phyloP scores from a whole-genome alignment of 148 eudicot species.

The Polygonum aviculare region DNA sequence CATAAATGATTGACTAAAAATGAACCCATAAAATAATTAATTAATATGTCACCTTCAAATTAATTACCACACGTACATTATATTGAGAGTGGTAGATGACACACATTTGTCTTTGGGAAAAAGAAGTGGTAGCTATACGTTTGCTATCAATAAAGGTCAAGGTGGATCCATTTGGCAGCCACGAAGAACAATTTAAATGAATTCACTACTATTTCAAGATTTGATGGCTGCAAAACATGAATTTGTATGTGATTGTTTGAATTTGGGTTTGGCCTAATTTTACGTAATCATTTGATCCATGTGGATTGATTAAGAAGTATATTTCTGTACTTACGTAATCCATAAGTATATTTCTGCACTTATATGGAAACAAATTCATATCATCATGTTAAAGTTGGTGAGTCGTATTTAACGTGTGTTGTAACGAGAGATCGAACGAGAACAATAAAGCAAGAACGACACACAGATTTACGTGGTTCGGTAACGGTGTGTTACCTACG shows the following conservation, averaged over 20 bases:
- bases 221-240: neutral
- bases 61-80: neutral
- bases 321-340: no score
- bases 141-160: neutral
- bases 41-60: neutral
- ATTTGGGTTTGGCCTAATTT: neutral
- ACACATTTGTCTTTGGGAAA: neutral
- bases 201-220: neutral
- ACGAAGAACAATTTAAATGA: neutral
- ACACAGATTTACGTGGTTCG: no score
- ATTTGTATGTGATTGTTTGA: neutral
- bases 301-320: neutral
- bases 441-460: no score
- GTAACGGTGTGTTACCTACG: no score
- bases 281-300: neutral
- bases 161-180: neutral
- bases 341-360: no score
- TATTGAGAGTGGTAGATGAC: neutral
- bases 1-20: neutral
- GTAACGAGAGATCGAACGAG: no score
- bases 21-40: neutral
- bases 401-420: no score
- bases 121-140: conserved; percentile 6
- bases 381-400: no score
- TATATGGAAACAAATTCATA: no score